Evolutionary conservation across 306 rosid genomes (phyloP).

Genomic region (Begonia peltatifolia): DNA sequence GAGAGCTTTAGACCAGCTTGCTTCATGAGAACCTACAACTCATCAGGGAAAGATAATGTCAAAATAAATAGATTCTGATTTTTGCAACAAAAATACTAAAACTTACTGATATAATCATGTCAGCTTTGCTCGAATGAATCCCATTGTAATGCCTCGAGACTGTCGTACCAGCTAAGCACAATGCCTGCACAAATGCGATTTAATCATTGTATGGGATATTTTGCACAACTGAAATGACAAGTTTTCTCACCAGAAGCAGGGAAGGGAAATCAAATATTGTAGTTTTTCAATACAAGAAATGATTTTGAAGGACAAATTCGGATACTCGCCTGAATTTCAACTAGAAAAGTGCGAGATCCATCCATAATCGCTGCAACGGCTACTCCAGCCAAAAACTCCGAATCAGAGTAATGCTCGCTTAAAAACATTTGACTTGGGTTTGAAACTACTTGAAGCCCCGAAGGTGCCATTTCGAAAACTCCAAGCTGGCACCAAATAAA

Average conservation of each 20-base stretch:
- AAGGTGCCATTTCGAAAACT: constrained; percentile 79
- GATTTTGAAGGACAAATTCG: no score
- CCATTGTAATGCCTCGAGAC: constrained; percentile 43
- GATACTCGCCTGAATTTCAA: constrained; percentile 77
- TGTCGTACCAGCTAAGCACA: constrained; percentile 35
- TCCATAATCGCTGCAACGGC: constrained; percentile 89
- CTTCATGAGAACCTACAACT: constrained; percentile 64
- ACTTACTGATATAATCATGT: constrained; percentile 75
- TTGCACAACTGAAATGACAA: no score
- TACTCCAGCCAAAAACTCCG: constrained; percentile 61
- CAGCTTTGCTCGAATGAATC: constrained; percentile 46
- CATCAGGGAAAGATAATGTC: neutral
- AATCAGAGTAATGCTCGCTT: constrained; percentile 49
- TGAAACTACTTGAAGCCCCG: constrained; percentile 52
- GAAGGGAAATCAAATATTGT: no score
- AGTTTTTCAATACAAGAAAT: no score
- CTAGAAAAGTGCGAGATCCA: constrained; percentile 75
- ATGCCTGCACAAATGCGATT: constrained; percentile 38
- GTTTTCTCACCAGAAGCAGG: no score
- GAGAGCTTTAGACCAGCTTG: constrained; percentile 77
- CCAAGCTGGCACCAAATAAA: constrained; percentile 53
- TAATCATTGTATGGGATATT: constrained; percentile 1
- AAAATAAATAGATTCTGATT: neutral
- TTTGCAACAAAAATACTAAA: constrained; percentile 14
- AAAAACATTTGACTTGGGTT: constrained; percentile 75